A percentile compares a stretch with the other conserved stretches of the same genome.
phyloP scores from a whole-genome alignment of 202 grass and related monocot species.

The Tripidium arundinaceum region DNA sequence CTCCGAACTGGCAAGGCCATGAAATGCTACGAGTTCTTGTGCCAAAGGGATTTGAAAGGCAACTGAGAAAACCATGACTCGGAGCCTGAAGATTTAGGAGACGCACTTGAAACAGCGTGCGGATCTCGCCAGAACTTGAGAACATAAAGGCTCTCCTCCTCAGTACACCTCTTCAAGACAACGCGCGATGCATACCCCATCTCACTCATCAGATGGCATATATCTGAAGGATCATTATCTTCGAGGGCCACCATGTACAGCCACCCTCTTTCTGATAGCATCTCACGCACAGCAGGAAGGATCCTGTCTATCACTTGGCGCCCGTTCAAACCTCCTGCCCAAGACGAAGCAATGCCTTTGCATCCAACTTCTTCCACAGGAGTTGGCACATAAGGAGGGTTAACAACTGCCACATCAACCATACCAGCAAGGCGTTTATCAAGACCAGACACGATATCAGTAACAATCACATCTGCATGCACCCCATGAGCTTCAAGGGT shows the following conservation, averaged over 20 bases:
- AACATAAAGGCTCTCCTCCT: conserved; percentile 91
- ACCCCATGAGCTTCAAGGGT: conserved; percentile 76
- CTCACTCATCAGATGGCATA: conserved; percentile 76
- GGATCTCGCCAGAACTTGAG: conserved; percentile 84
- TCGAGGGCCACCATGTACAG: conserved; percentile 80
- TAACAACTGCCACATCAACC: conserved; percentile 86
- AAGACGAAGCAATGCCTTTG: conserved; percentile 79
- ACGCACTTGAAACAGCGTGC: background rate
- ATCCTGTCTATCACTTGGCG: conserved; percentile 88
- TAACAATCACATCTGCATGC: conserved; percentile 66
- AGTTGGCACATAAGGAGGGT: conserved; percentile 94
- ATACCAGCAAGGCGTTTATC: conserved; percentile 59
- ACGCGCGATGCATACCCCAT: conserved; percentile 76
- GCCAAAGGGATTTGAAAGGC: conserved; percentile 58
- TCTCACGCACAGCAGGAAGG: conserved; percentile 58
- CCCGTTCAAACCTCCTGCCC: conserved; percentile 85
- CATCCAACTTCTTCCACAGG: conserved; percentile 78
- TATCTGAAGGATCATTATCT: conserved; percentile 81
- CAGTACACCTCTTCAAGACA: conserved; percentile 86
- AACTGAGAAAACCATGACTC: conserved; percentile 67
- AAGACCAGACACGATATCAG: conserved; percentile 80
- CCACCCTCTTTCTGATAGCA: conserved; percentile 78
- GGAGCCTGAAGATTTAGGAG: conserved; percentile 33
- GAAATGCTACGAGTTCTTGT: conserved; percentile 26
- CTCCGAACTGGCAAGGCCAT: conserved; percentile 2